Evolutionary conservation across 2,329 filamentous ascomycete genomes (phyloP), one percentile per base, ranked within the genome.

Genomic region (Zasmidium angulare): DNA sequence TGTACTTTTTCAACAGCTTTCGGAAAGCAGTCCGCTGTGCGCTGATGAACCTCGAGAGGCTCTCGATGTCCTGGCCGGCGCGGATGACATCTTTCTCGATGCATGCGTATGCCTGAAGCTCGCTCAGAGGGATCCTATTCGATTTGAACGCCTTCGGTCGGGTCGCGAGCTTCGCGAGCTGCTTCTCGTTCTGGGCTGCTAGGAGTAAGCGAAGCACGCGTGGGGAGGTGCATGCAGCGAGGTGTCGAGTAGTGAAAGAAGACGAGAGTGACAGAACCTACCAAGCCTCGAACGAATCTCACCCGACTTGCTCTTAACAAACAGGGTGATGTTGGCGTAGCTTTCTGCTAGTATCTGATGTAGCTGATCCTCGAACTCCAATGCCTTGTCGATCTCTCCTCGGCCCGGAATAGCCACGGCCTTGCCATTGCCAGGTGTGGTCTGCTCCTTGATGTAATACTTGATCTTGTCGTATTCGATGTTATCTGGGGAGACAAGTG

Each of bases 391-490:
- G 36, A 43, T 7, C 58, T 77, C 74, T 61, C 75, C 75, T 56
- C 89, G 85, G 17, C 89, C 89, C 1, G 90, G 90, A 56, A 95
- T 93, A 20, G 87, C 82, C 57, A 92, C 85, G 49, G 89, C 88
- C 66, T 80, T 81, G 24, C 86, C 88, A 68, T 89, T 85, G 74
- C 88, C 85, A 48, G 83, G 84, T 12, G 87, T 88, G 1, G 91
- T 96, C 71, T 91, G 85, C 61, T 84, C 84, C 74, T 93, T 95
- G 79, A 96, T 93, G 69, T 90, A 82, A 73, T 90, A 84, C 76
- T 96, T 96, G 64, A 96, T 83, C 51, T 89, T 89, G 74, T 93
- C 91, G 80, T 96, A 96, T 75, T 95, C 91, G 75, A 96, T 86
- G 75, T 96, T 95, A 74, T 93, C 88, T 91, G 73, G 31, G 46